These are phyloP conservation scores for Dictyostelium brefeldianum DNA, from an alignment of 78 protist species.

Conservation along the genomic window DNA sequence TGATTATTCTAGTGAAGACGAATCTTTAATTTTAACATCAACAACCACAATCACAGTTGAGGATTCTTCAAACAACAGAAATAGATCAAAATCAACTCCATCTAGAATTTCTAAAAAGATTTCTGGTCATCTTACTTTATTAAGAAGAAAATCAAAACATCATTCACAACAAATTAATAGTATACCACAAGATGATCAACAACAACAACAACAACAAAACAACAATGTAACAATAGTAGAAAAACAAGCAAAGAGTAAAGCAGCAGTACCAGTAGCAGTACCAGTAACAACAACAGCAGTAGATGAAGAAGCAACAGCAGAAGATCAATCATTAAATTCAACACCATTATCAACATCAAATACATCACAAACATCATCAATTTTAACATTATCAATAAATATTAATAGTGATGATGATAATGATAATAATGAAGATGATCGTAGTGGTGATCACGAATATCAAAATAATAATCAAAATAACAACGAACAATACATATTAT, in stretches of 20 bases:
- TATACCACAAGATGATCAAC: background rate
- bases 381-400: background rate
- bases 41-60: background rate
- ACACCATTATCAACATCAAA: background rate
- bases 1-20: background rate
- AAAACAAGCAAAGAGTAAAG: background rate
- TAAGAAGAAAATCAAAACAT: background rate
- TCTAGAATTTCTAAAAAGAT: conserved; percentile 30
- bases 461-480: background rate
- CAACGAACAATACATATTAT: background rate
- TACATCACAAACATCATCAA: background rate
- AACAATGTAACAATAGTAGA: background rate
- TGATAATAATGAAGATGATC: background rate
- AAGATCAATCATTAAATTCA: background rate
- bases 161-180: background rate
- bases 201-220: background rate
- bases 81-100: conserved; percentile 16
- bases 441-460: background rate
- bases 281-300: background rate
- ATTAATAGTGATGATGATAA: background rate
- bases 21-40: background rate
- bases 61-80: background rate
- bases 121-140: conserved; percentile 32
- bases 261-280: background rate
- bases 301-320: background rate